These are phyloP conservation scores for Nannochloris sp. DNA, from an alignment of 139 green algal genomes.

Conservation along the genomic window DNA sequence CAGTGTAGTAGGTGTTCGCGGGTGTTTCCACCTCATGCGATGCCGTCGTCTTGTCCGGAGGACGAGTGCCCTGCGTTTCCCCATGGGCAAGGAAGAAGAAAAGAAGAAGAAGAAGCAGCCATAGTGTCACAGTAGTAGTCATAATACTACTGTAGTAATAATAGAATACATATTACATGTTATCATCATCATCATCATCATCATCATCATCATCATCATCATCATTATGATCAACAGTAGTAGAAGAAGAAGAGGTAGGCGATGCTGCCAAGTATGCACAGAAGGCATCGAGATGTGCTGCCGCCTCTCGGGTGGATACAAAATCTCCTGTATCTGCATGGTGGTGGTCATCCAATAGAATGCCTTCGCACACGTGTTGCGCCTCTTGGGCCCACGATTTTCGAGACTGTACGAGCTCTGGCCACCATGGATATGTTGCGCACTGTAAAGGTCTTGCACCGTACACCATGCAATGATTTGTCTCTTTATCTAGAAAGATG, in stretches of 20 bases:
- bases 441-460: constrained; percentile 1
- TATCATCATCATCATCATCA: no score
- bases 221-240: no score
- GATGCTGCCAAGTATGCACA: background rate
- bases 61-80: constrained; percentile 31
- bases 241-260: no score
- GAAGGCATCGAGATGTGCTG: background rate
- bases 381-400: background rate
- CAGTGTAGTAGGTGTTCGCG: constrained; percentile 27
- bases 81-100: constrained; percentile 10
- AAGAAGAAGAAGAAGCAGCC: background rate
- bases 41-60: constrained; percentile 27
- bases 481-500: constrained; percentile 5
- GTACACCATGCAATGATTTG: constrained; percentile 1
- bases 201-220: no score
- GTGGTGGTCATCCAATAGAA: background rate
- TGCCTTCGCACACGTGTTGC: background rate
- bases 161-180: no score
- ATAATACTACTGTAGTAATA: background rate
- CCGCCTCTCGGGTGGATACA: background rate
- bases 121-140: background rate
- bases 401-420: constrained; percentile 1
- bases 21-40: constrained; percentile 24
- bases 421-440: constrained; percentile 4
- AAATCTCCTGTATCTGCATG: background rate